phyloP scores from a whole-genome alignment of 148 eudicot species.

The Silene uniflora region DNA sequence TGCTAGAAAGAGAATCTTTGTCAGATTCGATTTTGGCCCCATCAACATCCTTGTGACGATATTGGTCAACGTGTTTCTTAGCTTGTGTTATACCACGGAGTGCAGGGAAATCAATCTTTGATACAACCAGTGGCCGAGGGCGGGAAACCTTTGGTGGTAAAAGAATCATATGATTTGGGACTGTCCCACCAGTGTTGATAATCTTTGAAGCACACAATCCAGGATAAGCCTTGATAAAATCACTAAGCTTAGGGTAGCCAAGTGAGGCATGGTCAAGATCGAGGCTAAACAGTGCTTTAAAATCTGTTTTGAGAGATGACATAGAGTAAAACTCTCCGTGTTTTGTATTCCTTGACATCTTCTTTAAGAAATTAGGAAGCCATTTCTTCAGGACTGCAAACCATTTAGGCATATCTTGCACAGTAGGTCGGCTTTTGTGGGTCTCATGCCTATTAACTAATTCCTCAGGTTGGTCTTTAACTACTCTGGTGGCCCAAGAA shows the following conservation, averaged over 20 bases:
- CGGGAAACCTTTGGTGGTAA: conserved; percentile 29
- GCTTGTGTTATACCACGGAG: conserved; percentile 5
- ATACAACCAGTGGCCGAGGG: conserved; percentile 23
- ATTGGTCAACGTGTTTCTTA: background rate
- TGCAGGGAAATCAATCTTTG: conserved; percentile 4
- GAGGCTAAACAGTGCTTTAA: conserved; percentile 27
- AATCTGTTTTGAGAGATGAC: conserved; percentile 39
- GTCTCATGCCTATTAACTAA: background rate
- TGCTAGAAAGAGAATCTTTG: conserved; percentile 15
- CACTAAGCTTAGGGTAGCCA: conserved; percentile 38
- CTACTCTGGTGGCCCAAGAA: conserved; percentile 36
- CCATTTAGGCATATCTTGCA: conserved; percentile 28
- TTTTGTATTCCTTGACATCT: conserved; percentile 24
- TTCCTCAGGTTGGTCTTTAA: conserved; percentile 9
- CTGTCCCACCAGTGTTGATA: conserved; percentile 32
- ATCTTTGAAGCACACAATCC: conserved; percentile 23
- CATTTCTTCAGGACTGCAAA: conserved; percentile 27
- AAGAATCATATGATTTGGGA: conserved; percentile 36
- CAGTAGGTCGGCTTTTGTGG: background rate
- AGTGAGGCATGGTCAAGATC: conserved; percentile 38
- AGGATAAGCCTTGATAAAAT: conserved; percentile 29
- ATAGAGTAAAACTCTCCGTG: conserved; percentile 34
- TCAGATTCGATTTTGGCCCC: conserved; percentile 10
- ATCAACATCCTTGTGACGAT: background rate
- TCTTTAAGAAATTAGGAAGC: conserved; percentile 35